phyloP scores from a whole-genome alignment of 2,329 filamentous ascomycete species.

The Fusarium sp. region DNA sequence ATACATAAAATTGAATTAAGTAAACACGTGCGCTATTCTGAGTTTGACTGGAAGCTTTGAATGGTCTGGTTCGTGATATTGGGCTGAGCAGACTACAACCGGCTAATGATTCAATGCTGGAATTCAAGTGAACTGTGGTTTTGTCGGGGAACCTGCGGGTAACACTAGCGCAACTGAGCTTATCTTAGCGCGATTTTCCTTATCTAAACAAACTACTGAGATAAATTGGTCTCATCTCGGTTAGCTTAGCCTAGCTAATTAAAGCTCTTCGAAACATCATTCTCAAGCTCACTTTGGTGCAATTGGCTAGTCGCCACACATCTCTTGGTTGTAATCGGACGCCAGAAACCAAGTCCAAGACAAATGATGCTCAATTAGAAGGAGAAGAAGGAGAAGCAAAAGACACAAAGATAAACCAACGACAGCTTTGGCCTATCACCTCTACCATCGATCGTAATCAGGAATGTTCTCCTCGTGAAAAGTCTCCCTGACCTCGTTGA shows the following conservation, averaged over 20 bases:
- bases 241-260: accelerated
- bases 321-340: not conserved
- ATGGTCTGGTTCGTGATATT: accelerated
- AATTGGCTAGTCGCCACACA: not conserved
- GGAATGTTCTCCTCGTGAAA: not conserved
- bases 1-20: not conserved
- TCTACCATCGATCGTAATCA: not conserved
- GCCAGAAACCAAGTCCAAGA: not conserved
- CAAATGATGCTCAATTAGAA: not conserved
- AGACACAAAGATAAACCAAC: accelerated
- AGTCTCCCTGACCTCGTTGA: not conserved
- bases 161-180: accelerated
- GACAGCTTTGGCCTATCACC: accelerated
- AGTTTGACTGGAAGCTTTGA: accelerated
- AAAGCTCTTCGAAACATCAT: no score
- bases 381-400: not conserved
- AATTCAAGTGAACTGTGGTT: no score
- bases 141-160: accelerated
- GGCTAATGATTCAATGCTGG: no score
- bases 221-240: accelerated
- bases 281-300: not conserved
- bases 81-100: no score
- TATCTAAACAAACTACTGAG: not conserved
- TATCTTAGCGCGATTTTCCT: not conserved
- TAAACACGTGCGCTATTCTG: accelerated